Evolutionary conservation across 768 basidiomycete genomes (phyloP), one percentile per base, ranked within the genome.

Genomic region (Suillus placidus): DNA sequence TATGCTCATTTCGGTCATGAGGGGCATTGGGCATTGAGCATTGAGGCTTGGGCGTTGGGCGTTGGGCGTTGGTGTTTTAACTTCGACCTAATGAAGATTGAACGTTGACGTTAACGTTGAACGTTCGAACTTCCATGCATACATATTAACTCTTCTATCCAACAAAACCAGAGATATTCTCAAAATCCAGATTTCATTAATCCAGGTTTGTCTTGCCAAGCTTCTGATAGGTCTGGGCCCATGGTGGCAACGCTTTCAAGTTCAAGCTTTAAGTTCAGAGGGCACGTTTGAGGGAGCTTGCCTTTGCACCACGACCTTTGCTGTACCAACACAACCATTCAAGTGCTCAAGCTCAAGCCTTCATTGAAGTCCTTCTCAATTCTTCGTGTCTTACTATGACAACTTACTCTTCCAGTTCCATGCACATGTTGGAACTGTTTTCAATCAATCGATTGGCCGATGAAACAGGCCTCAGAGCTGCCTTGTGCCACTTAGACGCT

Each of bases 391-490:
- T 10, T 16, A 18, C 37, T 38, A 38, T 26, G 8, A 16, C 14
- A 38, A 18, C 42, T 20, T 18, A 23, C 23, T 38, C 14, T 26
- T 38, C 23, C 20, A 23, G 35, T 26, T 18, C 37, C 2, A 40
- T 9, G 6, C 23, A 6, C 23, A 38, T 58, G 35, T 16, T 14
- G 37, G 56, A 58, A 23, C 16, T 58, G 9, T 38, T 58, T 38
- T 58, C 56, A 23, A 58, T 14, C 23, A 56, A 67, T 35, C 26
- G 18, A 52, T 58, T 77, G 23, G 65, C 68, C 43, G 18, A 63
- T 37, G 60, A 63, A 40, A 67, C 70, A 10, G 75, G 69, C n/a
- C 67, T 72, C 30, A 55, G 60, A 56, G 60, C 60, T 23, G 72
- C 71, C 18, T 35, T 68, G n/a, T 56, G 26, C 32, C 52, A 55